Evolutionary conservation across 2,329 filamentous ascomycete species (phyloP), one percentile per base, ranked within the genome.

Genomic region (Cladophialophora bantiana): DNA sequence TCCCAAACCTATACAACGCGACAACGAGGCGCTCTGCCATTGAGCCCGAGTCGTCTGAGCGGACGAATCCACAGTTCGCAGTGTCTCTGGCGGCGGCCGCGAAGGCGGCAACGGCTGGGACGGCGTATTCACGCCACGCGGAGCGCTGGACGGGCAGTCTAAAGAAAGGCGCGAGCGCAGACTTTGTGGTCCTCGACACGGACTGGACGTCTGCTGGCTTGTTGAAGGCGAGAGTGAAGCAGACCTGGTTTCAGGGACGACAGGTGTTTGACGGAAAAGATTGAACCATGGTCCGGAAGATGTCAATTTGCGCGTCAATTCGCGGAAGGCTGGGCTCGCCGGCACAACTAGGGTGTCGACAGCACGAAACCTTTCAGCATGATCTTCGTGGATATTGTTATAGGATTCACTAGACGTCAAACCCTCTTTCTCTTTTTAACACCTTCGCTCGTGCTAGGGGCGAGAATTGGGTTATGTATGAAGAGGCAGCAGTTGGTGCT

Each of bases 1-100:
- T 84, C 42, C 77, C 76, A 2, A 84, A 84, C 68, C 65, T 84
- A 38, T 84, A 84, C 64, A 79, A 81, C 58, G 83, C 82, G 10
- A 83, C 82, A 0, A 84, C 82, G 7, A 76, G 83, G 57, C 77
- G 77, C 40, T 82, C 80, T 4, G 79, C 81, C 2, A 75, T 79
- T 32, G 76, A 83, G 57, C 78, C 78, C 0, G 74, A 79, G 2
- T 73, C 69, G 1, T 75, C 76, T 3, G 73, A 74, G 40, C 78
- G 78, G 2, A 77, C 83, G 1, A 83, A 83, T 56, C 71, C 75
- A 7, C 74, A 82, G 42, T 83, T 82, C 65, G 77, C 73, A 7
- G 62, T 84, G n/a, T 75, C 75, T 2, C 67, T 84, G 40, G 77
- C 74, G n/a, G 74, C 80, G 62, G 82, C 82, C 4, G 74, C 83